phyloP scores from a whole-genome alignment of 495 filamentous ascomycete genomes.

The Talaromyces wortmannii region DNA sequence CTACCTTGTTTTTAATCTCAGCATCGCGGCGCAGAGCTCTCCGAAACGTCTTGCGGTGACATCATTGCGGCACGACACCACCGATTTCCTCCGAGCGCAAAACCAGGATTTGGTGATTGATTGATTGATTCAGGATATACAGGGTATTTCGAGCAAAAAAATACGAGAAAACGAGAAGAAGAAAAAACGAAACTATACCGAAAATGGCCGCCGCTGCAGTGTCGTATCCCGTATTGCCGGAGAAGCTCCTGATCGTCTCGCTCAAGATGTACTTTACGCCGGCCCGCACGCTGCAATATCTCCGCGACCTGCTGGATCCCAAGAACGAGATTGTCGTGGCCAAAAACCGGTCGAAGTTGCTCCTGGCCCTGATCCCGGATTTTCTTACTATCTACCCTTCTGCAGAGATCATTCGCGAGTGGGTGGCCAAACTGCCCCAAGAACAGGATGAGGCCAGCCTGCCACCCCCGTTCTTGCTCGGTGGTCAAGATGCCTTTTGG shows the following conservation, averaged over 20 bases:
- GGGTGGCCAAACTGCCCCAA: constrained; percentile 21
- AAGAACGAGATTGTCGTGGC: constrained; percentile 28
- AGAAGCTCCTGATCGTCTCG: constrained; percentile 68
- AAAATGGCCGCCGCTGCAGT: constrained; percentile 14
- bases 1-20: no score
- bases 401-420: constrained; percentile 39
- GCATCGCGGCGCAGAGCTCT: no score
- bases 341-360: constrained; percentile 62
- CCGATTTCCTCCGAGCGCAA: background rate
- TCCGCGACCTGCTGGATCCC: constrained; percentile 46
- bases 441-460: constrained; percentile 9
- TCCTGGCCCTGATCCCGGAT: constrained; percentile 78
- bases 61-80: background rate
- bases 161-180: background rate
- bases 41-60: background rate
- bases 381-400: constrained; percentile 59
- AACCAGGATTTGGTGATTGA: background rate
- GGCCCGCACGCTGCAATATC: constrained; percentile 54
- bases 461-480: constrained; percentile 48
- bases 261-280: constrained; percentile 82
- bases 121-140: background rate
- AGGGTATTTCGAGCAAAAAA: background rate
- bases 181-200: background rate
- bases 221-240: constrained; percentile 41
- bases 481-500: constrained; percentile 69